phyloP scores from a whole-genome alignment of 1,139 yeast species.

The Pichia sp. region DNA sequence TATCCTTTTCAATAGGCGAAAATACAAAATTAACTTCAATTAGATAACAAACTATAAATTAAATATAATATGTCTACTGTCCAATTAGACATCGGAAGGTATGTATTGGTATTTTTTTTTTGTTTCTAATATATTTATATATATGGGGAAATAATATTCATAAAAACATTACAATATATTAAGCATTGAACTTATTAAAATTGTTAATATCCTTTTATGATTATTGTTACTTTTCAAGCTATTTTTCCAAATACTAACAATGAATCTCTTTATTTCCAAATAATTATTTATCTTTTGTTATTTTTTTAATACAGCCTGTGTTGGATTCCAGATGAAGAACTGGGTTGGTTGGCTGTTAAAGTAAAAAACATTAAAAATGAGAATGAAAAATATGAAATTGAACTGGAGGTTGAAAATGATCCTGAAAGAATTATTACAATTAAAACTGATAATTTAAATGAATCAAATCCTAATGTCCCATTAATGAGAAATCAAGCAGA shows the following conservation, averaged over 20 bases:
- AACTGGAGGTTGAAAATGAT: slow-evolving; percentile 52
- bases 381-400: slow-evolving; percentile 50
- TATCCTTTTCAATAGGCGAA: too few relatives aligned
- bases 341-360: slow-evolving; percentile 91
- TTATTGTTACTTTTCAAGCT: not conserved
- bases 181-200: too few relatives aligned
- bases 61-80: slow-evolving; percentile 9
- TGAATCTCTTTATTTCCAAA: too few relatives aligned
- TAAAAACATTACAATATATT: too few relatives aligned
- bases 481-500: slow-evolving; percentile 91
- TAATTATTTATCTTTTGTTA: not conserved
- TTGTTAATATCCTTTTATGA: too few relatives aligned
- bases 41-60: too few relatives aligned
- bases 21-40: too few relatives aligned
- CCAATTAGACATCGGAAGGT: slow-evolving; percentile 15
- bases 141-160: too few relatives aligned
- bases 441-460: slow-evolving; percentile 41
- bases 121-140: too few relatives aligned
- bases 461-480: slow-evolving; percentile 55
- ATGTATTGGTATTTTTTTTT: not conserved
- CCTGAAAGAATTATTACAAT: slow-evolving; percentile 49
- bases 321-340: slow-evolving; percentile 86
- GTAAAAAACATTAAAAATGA: slow-evolving; percentile 51
- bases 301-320: slow-evolving; percentile 51
- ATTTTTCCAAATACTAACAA: slow-evolving; percentile 13